phyloP scores from a whole-genome alignment of 768 basidiomycete species.

The Coprinellus aureogranulatus region DNA sequence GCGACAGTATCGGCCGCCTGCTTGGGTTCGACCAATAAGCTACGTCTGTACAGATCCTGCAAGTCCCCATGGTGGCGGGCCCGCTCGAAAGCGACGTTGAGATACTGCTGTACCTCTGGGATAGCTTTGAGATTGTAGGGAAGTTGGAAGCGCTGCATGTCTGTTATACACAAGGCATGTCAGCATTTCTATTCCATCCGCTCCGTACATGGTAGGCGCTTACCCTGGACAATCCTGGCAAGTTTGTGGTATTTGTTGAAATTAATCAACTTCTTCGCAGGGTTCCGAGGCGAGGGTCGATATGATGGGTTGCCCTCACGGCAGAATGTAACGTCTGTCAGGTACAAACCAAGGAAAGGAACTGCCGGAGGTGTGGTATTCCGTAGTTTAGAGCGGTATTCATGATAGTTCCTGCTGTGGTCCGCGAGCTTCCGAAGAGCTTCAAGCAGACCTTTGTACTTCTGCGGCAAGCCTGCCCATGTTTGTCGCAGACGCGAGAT shows the following conservation, averaged over 20 bases:
- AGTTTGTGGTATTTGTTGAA: constrained; percentile 96
- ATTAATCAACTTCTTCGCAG: constrained; percentile 82
- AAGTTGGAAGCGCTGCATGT: constrained; percentile 91
- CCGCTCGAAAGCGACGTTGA: constrained; percentile 71
- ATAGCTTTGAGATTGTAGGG: constrained; percentile 86
- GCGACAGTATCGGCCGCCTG: constrained; percentile 71
- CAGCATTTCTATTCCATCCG: not conserved
- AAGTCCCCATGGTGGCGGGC: constrained; percentile 77
- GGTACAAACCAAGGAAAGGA: constrained; percentile 92
- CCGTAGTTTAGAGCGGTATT: constrained; percentile 85
- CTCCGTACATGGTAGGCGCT: constrained; percentile 7
- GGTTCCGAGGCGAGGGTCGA: constrained; percentile 72
- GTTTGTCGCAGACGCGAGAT: constrained; percentile 90
- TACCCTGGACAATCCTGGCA: constrained; percentile 79
- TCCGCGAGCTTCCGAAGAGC: constrained; percentile 82
- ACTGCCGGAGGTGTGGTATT: constrained; percentile 90
- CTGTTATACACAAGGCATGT: constrained; percentile 30
- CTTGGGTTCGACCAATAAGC: constrained; percentile 80
- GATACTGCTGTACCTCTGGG: constrained; percentile 81
- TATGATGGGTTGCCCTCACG: constrained; percentile 90
- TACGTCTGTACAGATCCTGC: constrained; percentile 82
- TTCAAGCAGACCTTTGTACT: constrained; percentile 79
- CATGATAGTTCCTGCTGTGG: constrained; percentile 84
- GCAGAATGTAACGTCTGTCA: constrained; percentile 94
- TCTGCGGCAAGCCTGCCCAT: constrained; percentile 84